Conservation (phyloP, 257 asterid genomes). For the Lavandula angustifolia region DNA sequence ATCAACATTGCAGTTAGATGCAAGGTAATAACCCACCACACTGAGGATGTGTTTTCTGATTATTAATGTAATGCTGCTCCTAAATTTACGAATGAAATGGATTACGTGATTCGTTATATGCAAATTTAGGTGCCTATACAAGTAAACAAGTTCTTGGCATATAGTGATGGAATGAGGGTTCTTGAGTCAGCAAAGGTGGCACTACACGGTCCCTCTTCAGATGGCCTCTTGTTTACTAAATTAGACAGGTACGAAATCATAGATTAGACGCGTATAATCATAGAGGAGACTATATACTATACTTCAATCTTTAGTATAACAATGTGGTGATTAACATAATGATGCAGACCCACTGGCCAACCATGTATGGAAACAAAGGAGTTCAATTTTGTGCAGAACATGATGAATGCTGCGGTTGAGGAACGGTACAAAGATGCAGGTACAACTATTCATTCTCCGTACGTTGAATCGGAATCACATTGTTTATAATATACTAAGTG, state of each 20-base stretch:
- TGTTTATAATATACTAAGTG: too few species aligned
- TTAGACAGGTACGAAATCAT: constrained; percentile 42
- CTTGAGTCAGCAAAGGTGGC: constrained; percentile 42
- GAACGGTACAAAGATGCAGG: constrained; percentile 63
- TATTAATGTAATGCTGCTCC: background rate
- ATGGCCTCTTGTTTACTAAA: constrained; percentile 33
- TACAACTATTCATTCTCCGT: constrained; percentile 6
- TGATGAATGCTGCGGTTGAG: constrained; percentile 54
- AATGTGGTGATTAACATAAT: background rate
- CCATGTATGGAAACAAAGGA: constrained; percentile 55
- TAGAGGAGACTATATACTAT: background rate
- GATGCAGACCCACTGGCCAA: constrained; percentile 48
- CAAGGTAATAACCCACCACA: constrained; percentile 56
- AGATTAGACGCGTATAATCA: background rate
- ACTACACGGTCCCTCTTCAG: constrained; percentile 32
- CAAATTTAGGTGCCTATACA: constrained; percentile 52
- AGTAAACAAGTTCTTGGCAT: constrained; percentile 52
- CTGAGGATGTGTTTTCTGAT: background rate
- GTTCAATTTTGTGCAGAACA: constrained; percentile 48
- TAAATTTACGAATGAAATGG: background rate
- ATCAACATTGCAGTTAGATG: constrained; percentile 95
- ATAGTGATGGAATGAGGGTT: constrained; percentile 56
- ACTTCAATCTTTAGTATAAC: background rate
- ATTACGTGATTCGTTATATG: background rate
- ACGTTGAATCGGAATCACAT: background rate